A percentile compares a stretch with the other conserved stretches of the same genome.
Evolutionary conservation across 352 stramenopile species (phyloP).

Genomic region (Phytophthora cryptogea): DNA sequence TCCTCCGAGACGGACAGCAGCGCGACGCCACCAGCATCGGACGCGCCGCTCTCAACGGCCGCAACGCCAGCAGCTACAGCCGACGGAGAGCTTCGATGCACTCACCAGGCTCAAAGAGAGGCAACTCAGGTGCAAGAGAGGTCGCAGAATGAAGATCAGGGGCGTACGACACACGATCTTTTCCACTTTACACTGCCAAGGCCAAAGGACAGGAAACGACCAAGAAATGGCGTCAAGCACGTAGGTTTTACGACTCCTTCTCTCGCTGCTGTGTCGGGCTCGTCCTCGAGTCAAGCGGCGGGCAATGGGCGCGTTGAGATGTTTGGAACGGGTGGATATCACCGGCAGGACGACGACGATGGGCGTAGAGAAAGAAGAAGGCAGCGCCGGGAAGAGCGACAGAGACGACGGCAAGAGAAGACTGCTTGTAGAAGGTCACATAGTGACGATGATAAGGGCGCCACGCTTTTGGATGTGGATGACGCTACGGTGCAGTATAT

Average conservation of each 20-base stretch:
- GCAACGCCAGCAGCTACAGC: constrained; percentile 28
- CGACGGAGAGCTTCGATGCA: constrained; percentile 20
- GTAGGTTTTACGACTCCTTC: constrained; percentile 34
- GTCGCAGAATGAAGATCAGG: not conserved
- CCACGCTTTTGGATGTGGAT: constrained; percentile 42
- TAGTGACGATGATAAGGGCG: constrained; percentile 33
- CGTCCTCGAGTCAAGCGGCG: constrained; percentile 16
- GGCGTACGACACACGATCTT: constrained; percentile 4
- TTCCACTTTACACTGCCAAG: constrained; percentile 21
- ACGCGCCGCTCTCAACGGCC: constrained; percentile 13
- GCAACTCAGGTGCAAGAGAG: not conserved
- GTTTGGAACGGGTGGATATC: constrained; percentile 12
- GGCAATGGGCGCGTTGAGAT: constrained; percentile 19
- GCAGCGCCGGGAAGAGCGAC: constrained; percentile 25
- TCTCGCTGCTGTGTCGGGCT: constrained; percentile 10
- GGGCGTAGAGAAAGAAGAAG: constrained; percentile 22
- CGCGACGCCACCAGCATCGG: constrained; percentile 17
- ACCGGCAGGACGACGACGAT: constrained; percentile 22
- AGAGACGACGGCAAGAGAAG: constrained; percentile 24
- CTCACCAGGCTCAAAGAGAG: constrained; percentile 6
- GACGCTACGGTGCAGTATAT: constrained; percentile 78
- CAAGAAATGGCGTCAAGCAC: constrained; percentile 26
- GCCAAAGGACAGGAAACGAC: constrained; percentile 26
- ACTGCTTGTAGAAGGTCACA: constrained; percentile 15
- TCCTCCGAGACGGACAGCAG: constrained; percentile 40